phyloP scores from a whole-genome alignment of 179 eudicot species.

The Silene noctiflora region DNA sequence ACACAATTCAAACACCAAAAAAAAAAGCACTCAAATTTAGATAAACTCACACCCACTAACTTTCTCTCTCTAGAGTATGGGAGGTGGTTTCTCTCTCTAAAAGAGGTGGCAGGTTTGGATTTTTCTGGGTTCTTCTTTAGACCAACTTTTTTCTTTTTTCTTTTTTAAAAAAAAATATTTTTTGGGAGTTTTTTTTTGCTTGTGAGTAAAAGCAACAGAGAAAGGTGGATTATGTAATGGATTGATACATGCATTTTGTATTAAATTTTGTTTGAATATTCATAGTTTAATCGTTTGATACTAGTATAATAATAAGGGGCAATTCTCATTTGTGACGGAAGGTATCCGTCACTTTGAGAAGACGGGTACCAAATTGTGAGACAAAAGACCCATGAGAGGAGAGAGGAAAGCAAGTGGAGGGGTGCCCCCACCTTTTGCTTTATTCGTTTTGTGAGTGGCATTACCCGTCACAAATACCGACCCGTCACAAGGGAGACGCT shows the following conservation, averaged over 20 bases:
- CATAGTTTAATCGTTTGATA: neutral
- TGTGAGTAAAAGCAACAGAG: slow-evolving; percentile 16
- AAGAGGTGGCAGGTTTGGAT: slow-evolving; percentile 14
- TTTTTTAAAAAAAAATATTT: neutral
- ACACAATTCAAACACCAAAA: neutral
- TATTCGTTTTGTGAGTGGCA: too few species aligned
- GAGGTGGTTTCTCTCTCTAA: slow-evolving; percentile 22
- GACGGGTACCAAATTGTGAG: too few species aligned
- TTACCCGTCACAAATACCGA: too few species aligned
- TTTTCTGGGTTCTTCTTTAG: slow-evolving; percentile 30
- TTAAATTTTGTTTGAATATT: slow-evolving; percentile 15
- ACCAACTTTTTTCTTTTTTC: neutral
- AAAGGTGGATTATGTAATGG: slow-evolving; percentile 24
- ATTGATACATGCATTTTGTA: slow-evolving; percentile 25
- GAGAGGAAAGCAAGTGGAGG: too few species aligned
- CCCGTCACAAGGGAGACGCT: too few species aligned
- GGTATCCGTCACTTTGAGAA: too few species aligned
- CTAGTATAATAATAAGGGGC: too few species aligned
- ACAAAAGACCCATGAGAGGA: too few species aligned
- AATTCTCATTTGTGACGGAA: too few species aligned
- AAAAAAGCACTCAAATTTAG: slow-evolving; percentile 2
- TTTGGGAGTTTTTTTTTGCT: neutral
- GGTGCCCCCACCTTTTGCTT: too few species aligned
- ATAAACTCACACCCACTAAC: slow-evolving; percentile 13
- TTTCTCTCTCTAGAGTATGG: neutral